phyloP scores from a whole-genome alignment of 371 early-diverging fungal species.

The Fennellomyces sp. region DNA sequence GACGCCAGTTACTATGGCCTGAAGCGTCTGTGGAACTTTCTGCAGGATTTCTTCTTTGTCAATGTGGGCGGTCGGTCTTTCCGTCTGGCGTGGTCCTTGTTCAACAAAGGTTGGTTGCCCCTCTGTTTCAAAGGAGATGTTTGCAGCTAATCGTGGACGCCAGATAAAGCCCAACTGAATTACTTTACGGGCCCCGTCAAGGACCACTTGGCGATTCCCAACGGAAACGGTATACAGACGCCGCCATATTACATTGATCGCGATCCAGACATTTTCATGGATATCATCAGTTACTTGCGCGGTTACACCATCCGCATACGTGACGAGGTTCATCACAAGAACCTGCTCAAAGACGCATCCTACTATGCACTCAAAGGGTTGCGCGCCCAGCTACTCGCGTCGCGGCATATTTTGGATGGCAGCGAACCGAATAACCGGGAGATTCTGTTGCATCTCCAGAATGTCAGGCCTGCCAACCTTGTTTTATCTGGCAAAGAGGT shows the following conservation, averaged over 20 bases:
- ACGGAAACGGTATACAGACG: constrained; percentile 17
- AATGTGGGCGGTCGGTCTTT: constrained; percentile 54
- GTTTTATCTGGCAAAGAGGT: constrained; percentile 16
- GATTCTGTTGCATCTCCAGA: constrained; percentile 39
- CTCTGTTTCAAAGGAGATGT: background rate
- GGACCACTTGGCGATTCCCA: constrained; percentile 29
- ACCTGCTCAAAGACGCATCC: constrained; percentile 62
- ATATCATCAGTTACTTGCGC: constrained; percentile 60
- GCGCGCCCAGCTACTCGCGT: constrained; percentile 52
- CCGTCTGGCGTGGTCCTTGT: constrained; percentile 39
- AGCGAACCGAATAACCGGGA: constrained; percentile 38
- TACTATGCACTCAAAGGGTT: constrained; percentile 61
- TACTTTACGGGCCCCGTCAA: constrained; percentile 50
- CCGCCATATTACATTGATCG: constrained; percentile 61
- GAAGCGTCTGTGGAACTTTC: constrained; percentile 40
- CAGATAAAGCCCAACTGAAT: constrained; percentile 36
- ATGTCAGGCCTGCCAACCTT: constrained; percentile 37
- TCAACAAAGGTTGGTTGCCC: constrained; percentile 31
- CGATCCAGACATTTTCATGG: constrained; percentile 64
- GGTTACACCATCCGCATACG: constrained; percentile 64
- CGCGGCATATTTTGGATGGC: constrained; percentile 43
- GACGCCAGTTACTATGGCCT: constrained; percentile 60
- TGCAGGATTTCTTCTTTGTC: constrained; percentile 48
- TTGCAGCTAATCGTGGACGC: background rate
- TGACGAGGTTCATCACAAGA: constrained; percentile 64